A percentile compares a stretch with the other conserved stretches of the same genome.
Conservation (phyloP, 192 early-diverging fungal species). For the Podila minutissima region DNA sequence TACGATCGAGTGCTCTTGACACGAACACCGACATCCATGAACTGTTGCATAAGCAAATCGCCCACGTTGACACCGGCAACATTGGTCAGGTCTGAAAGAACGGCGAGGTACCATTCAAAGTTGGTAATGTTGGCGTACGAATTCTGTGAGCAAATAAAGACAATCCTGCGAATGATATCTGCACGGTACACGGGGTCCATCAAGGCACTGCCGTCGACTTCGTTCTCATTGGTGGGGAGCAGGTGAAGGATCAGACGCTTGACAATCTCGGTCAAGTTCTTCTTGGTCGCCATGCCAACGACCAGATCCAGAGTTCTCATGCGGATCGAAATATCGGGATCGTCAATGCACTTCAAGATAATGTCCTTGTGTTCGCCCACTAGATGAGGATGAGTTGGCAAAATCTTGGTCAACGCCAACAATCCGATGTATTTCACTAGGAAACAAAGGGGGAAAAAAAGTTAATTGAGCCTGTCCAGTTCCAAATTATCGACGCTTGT, state of each 20-base stretch:
- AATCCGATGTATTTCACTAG: constrained; percentile 94
- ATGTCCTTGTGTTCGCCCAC: constrained; percentile 85
- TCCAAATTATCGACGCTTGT: neutral
- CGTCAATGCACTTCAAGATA: constrained; percentile 90
- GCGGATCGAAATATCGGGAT: constrained; percentile 92
- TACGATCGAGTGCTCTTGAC: constrained; percentile 85
- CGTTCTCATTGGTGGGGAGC: constrained; percentile 59
- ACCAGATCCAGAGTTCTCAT: constrained; percentile 89
- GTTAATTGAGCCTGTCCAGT: neutral
- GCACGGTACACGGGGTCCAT: constrained; percentile 78
- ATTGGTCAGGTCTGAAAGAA: constrained; percentile 82
- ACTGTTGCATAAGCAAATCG: constrained; percentile 69
- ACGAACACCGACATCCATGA: constrained; percentile 91
- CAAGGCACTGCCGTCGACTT: constrained; percentile 38
- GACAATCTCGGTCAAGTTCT: constrained; percentile 83
- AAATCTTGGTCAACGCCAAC: constrained; percentile 83
- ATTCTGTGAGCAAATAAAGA: constrained; percentile 85
- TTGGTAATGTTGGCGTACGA: constrained; percentile 86
- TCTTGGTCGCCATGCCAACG: constrained; percentile 85
- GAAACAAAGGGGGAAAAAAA: neutral
- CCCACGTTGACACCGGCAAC: constrained; percentile 83
- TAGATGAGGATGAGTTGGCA: constrained; percentile 84
- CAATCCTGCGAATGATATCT: constrained; percentile 84
- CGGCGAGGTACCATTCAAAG: constrained; percentile 96
- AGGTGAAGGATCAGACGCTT: constrained; percentile 86